These are phyloP conservation scores for Plasmodium sp. DNA, from an alignment of 169 alveolate genomes.

Conservation along the genomic window DNA sequence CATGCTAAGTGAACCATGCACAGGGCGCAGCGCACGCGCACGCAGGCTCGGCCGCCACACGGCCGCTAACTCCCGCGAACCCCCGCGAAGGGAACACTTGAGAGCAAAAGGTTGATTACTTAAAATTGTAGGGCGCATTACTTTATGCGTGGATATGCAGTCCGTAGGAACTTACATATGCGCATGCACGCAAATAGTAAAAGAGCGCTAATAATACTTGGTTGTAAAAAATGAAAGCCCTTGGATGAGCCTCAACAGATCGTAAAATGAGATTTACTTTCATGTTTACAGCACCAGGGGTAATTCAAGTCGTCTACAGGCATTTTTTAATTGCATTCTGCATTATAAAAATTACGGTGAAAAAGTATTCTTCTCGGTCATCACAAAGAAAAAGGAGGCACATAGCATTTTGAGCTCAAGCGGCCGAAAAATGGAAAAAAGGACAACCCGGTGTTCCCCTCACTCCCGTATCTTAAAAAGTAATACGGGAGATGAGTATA, in stretches of 20 bases:
- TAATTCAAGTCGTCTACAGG: conserved; percentile 17
- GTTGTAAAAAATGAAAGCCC: not conserved
- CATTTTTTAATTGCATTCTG: not conserved
- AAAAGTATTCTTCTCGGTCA: not conserved
- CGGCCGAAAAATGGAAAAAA: not conserved
- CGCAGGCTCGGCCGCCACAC: not conserved
- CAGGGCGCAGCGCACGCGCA: not conserved
- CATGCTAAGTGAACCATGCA: not conserved
- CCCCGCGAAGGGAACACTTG: not conserved
- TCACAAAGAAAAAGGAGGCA: not conserved
- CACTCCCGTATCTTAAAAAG: not conserved
- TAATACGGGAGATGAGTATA: not conserved
- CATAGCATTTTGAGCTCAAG: not conserved
- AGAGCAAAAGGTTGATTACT: not conserved
- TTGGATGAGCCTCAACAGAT: not conserved
- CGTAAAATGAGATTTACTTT: conserved; percentile 43
- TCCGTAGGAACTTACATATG: not conserved
- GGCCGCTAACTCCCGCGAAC: not conserved
- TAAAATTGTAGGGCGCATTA: not conserved
- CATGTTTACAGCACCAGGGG: conserved; percentile 64
- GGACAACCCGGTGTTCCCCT: not conserved
- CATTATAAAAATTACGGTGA: not conserved
- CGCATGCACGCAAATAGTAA: not conserved
- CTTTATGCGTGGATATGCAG: not conserved
- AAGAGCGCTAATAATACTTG: not conserved